phyloP scores from a whole-genome alignment of 225 moss, liverwort and hornwort genomes.

The Climacium dendroides region DNA sequence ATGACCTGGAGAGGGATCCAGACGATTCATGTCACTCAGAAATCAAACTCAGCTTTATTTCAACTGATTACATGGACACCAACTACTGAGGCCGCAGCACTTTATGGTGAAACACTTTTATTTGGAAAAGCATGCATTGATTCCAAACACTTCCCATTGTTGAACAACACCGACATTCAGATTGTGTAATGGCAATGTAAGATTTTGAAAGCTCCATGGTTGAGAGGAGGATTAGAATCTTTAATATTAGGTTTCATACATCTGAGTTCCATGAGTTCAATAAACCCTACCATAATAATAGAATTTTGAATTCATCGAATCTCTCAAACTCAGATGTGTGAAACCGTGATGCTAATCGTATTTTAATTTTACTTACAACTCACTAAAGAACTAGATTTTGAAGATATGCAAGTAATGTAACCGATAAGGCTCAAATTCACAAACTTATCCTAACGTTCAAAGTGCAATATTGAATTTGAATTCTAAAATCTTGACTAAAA shows the following conservation, averaged over 20 bases:
- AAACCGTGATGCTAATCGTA: no score
- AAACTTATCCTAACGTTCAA: not conserved
- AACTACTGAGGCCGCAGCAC: not conserved
- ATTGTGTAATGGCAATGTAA: not conserved
- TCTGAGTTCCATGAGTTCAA: not conserved
- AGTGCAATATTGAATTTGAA: not conserved
- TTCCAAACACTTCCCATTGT: not conserved
- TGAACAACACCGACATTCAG: not conserved
- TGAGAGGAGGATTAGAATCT: not conserved
- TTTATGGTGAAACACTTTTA: not conserved
- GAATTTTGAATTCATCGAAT: not conserved
- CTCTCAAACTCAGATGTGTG: not conserved
- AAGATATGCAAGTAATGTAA: not conserved
- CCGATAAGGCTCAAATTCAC: not conserved
- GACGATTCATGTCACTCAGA: not conserved
- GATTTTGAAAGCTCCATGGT: not conserved
- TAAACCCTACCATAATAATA: not conserved
- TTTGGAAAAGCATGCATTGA: not conserved
- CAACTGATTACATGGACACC: no score
- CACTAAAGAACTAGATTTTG: not conserved
- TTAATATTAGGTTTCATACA: not conserved
- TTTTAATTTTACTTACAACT: not conserved
- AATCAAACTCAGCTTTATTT: not conserved
- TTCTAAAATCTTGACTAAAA: not conserved
- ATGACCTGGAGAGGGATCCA: constrained; percentile 9